Base-by-base conservation (phyloP, 2,329 filamentous ascomycete species). In the Fusarium drepaniforme region DNA sequence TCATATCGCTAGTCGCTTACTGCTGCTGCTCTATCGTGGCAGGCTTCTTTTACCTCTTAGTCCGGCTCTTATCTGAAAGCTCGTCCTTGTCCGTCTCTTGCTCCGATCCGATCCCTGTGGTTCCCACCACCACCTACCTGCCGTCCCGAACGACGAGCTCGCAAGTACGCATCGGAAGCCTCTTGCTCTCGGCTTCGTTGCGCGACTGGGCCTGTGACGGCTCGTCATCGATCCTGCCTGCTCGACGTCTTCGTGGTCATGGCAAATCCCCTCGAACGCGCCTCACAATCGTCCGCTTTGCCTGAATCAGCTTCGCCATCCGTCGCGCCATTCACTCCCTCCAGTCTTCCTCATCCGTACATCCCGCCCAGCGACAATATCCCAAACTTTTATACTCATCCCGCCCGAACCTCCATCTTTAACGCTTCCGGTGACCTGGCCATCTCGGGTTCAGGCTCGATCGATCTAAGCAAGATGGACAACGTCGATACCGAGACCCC, bases 381-480 rank as follows among this genome's bases (percentile, higher is more conserved):
- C 44, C 67, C 75, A 42, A 78, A 75, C 75, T 79, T 79, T 53
- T 79, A 79, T 51, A 69, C 75, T 18, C 80, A 82, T 68, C 81
- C 80, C 49, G 74, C 80, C 40, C 81, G 81, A 66, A 80, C 79
- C 28, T 82, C 82, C 76, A 85, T 92, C 38, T 82, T 90, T 73
- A 89, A 89, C 82, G 85, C 84, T 73, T 81, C 83, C 76, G 84
- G 85, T 74, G 83, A 83, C 56, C 72, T 83, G 13, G 68, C 73
- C 56, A 68, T 79, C 46, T 71, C 64, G 3, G 70, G 63, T 38
- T 66, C 73, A 28, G 72, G 69, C 53, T 49, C 60, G 38, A 59
- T 53, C 35, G 66, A 75, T 51, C 65, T 53, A 35, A 62, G 66
- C 72, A 79, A 78, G 21, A 83, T 84, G 79, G 83, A 85, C 40